Conservation (phyloP, 768 basidiomycete species). For the Mrakia frigida region DNA sequence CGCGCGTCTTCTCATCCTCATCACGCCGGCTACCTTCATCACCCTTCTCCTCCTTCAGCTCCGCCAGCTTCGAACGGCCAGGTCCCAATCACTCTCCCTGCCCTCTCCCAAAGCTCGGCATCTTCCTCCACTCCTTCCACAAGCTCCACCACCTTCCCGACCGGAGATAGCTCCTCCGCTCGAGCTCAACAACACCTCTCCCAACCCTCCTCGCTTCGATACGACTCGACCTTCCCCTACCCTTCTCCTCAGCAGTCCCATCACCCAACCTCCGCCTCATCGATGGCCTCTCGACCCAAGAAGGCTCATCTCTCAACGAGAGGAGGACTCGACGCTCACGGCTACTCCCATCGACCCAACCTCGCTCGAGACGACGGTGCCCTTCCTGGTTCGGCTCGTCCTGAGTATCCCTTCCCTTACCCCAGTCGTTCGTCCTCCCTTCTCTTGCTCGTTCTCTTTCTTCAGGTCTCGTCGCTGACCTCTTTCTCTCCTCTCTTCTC, state of each 20-base stretch:
- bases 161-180: background rate
- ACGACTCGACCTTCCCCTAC: background rate
- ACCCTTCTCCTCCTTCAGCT: background rate
- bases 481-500: background rate
- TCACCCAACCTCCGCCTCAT: background rate
- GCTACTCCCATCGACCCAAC: conserved; percentile 13
- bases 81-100: background rate
- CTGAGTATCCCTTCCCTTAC: conserved; percentile 1
- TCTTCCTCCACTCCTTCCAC: background rate
- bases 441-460: background rate
- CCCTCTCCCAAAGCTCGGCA: background rate
- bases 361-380: background rate
- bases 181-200: background rate
- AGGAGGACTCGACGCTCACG: conserved; percentile 10
- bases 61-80: background rate
- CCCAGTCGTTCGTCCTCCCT: background rate
- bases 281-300: background rate
- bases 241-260: background rate
- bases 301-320: background rate
- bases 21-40: background rate
- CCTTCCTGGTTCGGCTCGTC: background rate
- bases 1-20: background rate
- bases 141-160: background rate
- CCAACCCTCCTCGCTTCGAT: background rate
- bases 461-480: background rate